Conservation (phyloP, 2,329 filamentous ascomycete genomes). For the Cephalotrichum gorgonifer region DNA sequence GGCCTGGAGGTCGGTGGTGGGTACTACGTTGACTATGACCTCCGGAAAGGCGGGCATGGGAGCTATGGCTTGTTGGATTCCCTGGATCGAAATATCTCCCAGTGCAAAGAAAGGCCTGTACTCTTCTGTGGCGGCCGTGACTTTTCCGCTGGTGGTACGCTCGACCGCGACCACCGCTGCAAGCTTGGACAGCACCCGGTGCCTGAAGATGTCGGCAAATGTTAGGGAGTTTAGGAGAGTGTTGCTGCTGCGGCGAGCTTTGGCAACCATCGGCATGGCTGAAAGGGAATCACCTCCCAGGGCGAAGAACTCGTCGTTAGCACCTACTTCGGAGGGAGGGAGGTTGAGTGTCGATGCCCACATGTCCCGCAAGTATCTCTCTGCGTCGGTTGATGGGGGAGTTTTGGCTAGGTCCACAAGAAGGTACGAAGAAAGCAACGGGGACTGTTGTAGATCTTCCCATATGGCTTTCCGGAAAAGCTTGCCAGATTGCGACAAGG, state of each 20-base stretch:
- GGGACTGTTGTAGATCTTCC: conserved; percentile 29
- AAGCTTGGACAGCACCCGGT: conserved; percentile 32
- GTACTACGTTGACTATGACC: neutral
- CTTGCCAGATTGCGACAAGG: conserved; percentile 36
- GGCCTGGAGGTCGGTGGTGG: neutral
- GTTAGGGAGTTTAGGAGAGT: conserved; percentile 23
- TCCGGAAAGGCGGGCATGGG: neutral
- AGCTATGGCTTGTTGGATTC: neutral
- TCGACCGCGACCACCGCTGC: conserved; percentile 12
- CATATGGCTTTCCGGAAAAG: conserved; percentile 36
- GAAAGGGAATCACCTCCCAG: conserved; percentile 39
- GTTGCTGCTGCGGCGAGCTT: conserved; percentile 21
- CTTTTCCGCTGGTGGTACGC: neutral
- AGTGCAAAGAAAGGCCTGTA: neutral
- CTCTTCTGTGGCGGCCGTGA: neutral
- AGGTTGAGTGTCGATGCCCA: conserved; percentile 27
- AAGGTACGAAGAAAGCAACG: conserved; percentile 14
- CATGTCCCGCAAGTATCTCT: conserved; percentile 23
- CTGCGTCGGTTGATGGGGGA: conserved; percentile 25
- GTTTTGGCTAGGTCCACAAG: conserved; percentile 4
- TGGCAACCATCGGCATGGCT: conserved; percentile 38
- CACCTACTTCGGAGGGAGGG: conserved; percentile 15
- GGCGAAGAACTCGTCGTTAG: conserved; percentile 33
- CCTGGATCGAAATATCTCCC: neutral
- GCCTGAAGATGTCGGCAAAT: conserved; percentile 33